Evolutionary conservation across 2,329 filamentous ascomycete genomes (phyloP), one percentile per base, ranked within the genome.

Genomic region (Aspergillus neotritici): DNA sequence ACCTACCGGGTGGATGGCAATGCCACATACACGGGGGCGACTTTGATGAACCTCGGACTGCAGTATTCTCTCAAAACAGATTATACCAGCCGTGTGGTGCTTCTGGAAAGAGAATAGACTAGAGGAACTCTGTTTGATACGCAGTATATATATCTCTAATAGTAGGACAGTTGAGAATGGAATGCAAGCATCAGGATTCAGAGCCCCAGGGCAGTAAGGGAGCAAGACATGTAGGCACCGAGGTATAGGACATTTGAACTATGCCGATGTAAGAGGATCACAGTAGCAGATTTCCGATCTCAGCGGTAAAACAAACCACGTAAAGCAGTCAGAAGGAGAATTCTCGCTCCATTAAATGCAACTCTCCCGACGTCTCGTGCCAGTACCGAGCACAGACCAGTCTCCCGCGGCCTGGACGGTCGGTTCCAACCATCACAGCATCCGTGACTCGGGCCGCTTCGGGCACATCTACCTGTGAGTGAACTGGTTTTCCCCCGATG

Each of bases 1-100:
- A 70, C 58, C 38, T 84, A 84, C 52, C 73, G 62, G 12, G 62
- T 79, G 13, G 67, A 75, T 33, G 77, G 75, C 0, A 73, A 76
- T 25, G 66, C 61, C 17, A 74, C 71, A 5, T 76, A 75, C 47
- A 77, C 74, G 0, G 81, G 80, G 0, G 71, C 73, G 8, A 82
- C 78, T 6, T 66, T 83, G 54, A 82, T 83, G 77, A 83, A 80
- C 49, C 68, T 70, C 1, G 81, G 80, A 0, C 54, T 84, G 31
- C 77, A 81, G 60, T 68, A 74, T 58, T 51, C 61, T 4, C 76
- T 80, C 50, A 53, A 64, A 1, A 66, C 62, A 0, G 79, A 82
- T 50, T 82, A 79, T 49, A 70, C 77, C 49, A 83, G 80, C 50
- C 70, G 69, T 50, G 63, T 83, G 25, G 67, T 83, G 5, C 70